Percentiles rank a stretch among this genome's conserved stretches.
These are phyloP conservation scores for Melampsora abietis-canadensis DNA, from an alignment of 1,284 basidiomycete species.

Conservation along the genomic window DNA sequence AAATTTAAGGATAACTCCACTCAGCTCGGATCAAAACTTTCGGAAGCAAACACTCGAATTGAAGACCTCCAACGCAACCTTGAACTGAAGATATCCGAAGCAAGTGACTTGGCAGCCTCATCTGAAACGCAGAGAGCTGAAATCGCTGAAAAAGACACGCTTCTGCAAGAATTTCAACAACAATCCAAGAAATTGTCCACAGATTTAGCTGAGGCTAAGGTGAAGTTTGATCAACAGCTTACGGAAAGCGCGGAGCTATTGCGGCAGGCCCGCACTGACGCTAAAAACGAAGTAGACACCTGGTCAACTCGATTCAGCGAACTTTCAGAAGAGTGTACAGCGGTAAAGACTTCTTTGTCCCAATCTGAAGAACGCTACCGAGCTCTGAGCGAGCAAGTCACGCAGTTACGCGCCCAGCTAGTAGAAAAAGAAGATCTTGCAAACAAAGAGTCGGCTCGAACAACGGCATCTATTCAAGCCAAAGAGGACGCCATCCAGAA, in stretches of 20 bases:
- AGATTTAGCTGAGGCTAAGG: background rate
- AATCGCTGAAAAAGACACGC: background rate
- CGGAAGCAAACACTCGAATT: constrained; percentile 3
- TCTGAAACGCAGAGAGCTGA: constrained; percentile 4
- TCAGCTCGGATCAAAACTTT: constrained; percentile 6
- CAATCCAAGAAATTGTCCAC: background rate
- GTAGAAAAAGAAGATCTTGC: background rate
- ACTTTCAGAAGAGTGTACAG: background rate
- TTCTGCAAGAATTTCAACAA: constrained; percentile 13
- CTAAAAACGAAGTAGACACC: background rate
- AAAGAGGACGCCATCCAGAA: background rate
- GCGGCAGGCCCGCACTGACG: background rate
- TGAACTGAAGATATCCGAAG: constrained; percentile 16
- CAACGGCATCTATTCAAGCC: background rate
- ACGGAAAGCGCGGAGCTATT: background rate
- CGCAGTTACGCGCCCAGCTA: background rate
- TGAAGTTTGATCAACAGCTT: background rate
- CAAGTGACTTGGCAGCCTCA: constrained; percentile 15
- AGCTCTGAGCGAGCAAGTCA: background rate
- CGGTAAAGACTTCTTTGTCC: background rate
- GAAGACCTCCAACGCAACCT: constrained; percentile 9
- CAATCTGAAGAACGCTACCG: background rate
- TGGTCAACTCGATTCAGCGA: background rate
- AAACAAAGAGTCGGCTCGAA: background rate
- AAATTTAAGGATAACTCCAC: background rate